A percentile compares a stretch with the other conserved stretches of the same genome.
phyloP scores from a whole-genome alignment of 345 rosid species.

The Passiflora organensis region DNA sequence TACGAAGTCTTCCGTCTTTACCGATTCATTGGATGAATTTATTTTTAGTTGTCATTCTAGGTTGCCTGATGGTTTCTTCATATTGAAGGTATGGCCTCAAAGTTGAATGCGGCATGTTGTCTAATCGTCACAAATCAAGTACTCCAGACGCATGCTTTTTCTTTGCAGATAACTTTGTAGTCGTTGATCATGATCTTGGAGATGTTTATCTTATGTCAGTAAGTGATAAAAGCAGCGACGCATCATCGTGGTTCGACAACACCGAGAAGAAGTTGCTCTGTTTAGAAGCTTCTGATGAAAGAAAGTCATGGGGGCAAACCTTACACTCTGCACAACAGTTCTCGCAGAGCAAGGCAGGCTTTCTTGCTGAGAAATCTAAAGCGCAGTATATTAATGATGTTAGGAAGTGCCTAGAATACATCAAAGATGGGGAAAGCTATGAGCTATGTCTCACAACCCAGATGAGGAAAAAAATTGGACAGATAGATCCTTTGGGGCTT shows the following conservation, averaged over 20 bases:
- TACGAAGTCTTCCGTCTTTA: constrained; percentile 3
- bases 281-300: constrained; percentile 31
- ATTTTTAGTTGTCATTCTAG: not conserved
- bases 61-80: constrained; percentile 9
- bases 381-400: constrained; percentile 65
- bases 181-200: constrained; percentile 61
- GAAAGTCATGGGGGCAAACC: constrained; percentile 25
- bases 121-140: constrained; percentile 65
- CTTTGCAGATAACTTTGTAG: constrained; percentile 73
- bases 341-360: constrained; percentile 32
- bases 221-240: constrained; percentile 35
- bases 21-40: not conserved
- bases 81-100: constrained; percentile 74
- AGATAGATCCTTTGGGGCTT: constrained; percentile 62
- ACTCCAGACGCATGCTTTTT: constrained; percentile 94
- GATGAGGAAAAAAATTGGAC: constrained; percentile 44
- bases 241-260: constrained; percentile 56
- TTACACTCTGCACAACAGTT: constrained; percentile 14
- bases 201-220: constrained; percentile 71
- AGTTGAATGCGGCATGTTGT: constrained; percentile 73
- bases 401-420: constrained; percentile 59
- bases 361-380: constrained; percentile 56
- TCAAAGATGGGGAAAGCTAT: constrained; percentile 96
- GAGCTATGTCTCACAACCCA: constrained; percentile 89
- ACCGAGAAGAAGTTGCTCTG: constrained; percentile 52